Percentiles rank a stretch among this genome's conserved stretches.
Evolutionary conservation across 2,329 filamentous ascomycete genomes (phyloP).

Genomic region (Monilinia vaccinii-corymbosi): DNA sequence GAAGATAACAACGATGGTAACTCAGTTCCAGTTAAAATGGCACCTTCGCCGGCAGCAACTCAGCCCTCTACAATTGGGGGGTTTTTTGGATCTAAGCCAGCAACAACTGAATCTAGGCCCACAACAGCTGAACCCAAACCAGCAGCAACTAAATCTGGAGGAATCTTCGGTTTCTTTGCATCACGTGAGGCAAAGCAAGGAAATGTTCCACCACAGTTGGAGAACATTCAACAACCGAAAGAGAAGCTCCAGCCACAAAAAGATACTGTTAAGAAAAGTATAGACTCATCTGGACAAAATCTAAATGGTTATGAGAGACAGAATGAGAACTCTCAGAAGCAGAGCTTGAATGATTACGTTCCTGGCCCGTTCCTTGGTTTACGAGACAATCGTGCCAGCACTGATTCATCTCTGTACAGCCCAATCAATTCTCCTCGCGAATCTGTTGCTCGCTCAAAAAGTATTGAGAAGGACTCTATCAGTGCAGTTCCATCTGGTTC

Average conservation of each 20-base stretch:
- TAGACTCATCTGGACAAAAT: neutral
- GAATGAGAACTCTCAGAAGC: neutral
- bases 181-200: slow-evolving; percentile 34
- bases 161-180: slow-evolving; percentile 51
- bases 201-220: slow-evolving; percentile 7
- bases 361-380: slow-evolving; percentile 49
- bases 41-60: neutral
- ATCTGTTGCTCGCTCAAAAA: slow-evolving; percentile 30
- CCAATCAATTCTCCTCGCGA: slow-evolving; percentile 60
- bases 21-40: slow-evolving; percentile 54
- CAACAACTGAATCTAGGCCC: neutral
- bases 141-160: neutral
- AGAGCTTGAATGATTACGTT: slow-evolving; percentile 2
- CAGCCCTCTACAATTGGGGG: neutral
- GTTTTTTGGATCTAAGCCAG: neutral
- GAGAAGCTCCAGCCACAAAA: neutral
- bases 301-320: neutral
- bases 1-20: slow-evolving; percentile 66
- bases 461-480: neutral
- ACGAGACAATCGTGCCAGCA: slow-evolving; percentile 48
- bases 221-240: neutral
- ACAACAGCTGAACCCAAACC: neutral
- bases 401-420: slow-evolving; percentile 66
- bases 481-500: neutral
- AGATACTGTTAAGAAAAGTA: neutral